Conservation (phyloP, 768 basidiomycete species). For the Suillus americanus region DNA sequence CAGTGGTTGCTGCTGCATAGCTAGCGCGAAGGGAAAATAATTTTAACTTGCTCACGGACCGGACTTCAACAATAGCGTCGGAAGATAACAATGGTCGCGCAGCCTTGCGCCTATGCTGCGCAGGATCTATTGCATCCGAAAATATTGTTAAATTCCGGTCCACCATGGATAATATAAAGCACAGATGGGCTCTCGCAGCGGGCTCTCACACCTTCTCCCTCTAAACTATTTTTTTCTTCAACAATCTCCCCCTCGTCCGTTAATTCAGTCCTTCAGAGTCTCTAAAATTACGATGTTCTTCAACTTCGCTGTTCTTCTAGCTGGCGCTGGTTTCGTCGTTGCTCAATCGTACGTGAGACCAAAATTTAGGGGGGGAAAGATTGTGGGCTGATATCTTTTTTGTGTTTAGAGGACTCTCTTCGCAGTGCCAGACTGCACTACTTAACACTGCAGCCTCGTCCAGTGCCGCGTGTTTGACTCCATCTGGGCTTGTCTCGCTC, state of each 20-base stretch:
- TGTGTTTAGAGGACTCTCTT: constrained; percentile 36
- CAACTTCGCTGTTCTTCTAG: constrained; percentile 25
- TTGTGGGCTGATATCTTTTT: not conserved
- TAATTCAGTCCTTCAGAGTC: constrained; percentile 3
- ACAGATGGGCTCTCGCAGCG: not conserved
- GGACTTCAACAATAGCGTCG: not conserved
- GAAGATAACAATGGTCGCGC: not conserved
- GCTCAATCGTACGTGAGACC: constrained; percentile 44
- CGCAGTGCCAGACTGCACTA: constrained; percentile 49
- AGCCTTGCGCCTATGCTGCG: not conserved
- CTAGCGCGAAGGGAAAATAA: not conserved
- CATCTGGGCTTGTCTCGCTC: constrained; percentile 31
- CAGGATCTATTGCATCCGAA: not conserved
- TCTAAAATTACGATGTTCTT: constrained; percentile 23
- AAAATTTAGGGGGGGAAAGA: not conserved
- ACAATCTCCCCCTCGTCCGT: not conserved
- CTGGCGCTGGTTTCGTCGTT: constrained; percentile 35
- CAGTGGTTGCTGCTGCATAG: not conserved
- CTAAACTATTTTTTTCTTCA: not conserved
- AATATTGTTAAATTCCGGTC: not conserved
- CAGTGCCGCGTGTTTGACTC: constrained; percentile 41
- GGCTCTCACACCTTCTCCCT: not conserved
- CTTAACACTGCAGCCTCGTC: constrained; percentile 38
- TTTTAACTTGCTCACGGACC: not conserved
- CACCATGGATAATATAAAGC: not conserved